Percentiles rank a stretch among this genome's conserved stretches.
Evolutionary conservation across 441 rosid genomes (phyloP).

Genomic region (Aquilaria agallochum): DNA sequence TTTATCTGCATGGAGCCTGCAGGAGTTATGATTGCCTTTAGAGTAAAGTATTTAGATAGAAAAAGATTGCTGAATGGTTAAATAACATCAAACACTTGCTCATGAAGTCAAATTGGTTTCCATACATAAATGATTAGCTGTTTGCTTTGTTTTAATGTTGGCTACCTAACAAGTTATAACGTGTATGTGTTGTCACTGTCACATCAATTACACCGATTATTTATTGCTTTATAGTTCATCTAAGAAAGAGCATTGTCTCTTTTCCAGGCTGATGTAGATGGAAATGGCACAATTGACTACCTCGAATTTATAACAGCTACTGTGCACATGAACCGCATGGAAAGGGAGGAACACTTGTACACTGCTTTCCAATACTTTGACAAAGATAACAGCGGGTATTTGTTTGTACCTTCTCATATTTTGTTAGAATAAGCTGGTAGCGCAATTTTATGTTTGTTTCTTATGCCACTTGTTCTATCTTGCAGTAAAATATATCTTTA

Average conservation of each 20-base stretch:
- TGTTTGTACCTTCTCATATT: neutral
- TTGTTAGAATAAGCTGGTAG: neutral
- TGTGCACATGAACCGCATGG: constrained; percentile 77
- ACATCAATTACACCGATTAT: no score
- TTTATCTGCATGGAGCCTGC: no score
- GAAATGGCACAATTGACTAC: constrained; percentile 76
- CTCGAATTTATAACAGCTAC: constrained; percentile 75
- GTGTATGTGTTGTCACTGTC: no score
- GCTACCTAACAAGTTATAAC: no score
- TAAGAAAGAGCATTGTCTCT: constrained; percentile 4
- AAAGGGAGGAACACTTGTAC: constrained; percentile 69
- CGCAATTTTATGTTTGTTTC: neutral
- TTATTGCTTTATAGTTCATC: no score
- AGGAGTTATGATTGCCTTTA: no score
- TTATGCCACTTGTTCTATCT: constrained; percentile 3
- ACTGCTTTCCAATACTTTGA: constrained; percentile 69
- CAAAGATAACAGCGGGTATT: constrained; percentile 74
- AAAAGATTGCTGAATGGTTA: no score
- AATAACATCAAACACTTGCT: no score
- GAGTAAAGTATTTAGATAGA: no score
- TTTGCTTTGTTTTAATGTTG: no score
- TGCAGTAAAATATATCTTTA: neutral
- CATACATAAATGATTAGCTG: no score
- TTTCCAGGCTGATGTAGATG: constrained; percentile 71
- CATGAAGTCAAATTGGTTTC: no score